Conservation (phyloP, 2,329 filamentous ascomycete species). For the Colletotrichum incanum region DNA sequence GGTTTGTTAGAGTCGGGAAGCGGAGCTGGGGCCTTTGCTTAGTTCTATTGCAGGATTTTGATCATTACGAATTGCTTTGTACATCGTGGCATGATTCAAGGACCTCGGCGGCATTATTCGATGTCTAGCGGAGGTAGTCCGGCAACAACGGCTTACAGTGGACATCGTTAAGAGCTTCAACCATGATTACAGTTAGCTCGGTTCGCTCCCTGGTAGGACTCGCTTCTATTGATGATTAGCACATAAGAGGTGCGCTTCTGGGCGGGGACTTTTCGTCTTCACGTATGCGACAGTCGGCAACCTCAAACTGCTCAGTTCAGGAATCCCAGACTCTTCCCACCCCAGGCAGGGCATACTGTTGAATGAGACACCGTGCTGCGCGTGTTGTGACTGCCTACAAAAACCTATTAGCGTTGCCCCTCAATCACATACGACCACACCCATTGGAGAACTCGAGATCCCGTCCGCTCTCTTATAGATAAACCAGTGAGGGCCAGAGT, state of each 20-base stretch:
- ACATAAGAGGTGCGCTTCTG: no score
- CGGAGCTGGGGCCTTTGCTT: no score
- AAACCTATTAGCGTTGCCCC: background rate
- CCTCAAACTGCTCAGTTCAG: background rate
- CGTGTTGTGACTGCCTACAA: background rate
- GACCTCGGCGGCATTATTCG: background rate
- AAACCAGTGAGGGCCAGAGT: constrained; percentile 29
- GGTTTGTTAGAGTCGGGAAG: no score
- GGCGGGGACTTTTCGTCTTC: no score
- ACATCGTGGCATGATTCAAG: no score
- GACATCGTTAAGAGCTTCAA: background rate
- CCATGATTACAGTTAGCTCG: background rate
- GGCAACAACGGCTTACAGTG: background rate
- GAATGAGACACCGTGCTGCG: background rate
- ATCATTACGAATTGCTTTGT: no score
- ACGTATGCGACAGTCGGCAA: no score
- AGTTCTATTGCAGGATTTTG: no score
- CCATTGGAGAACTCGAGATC: constrained; percentile 42
- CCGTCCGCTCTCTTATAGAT: constrained; percentile 43
- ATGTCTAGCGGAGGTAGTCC: background rate
- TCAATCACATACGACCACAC: constrained; percentile 38
- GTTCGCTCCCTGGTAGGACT: background rate
- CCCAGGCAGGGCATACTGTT: background rate
- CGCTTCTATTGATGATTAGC: background rate
- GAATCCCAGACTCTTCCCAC: background rate